phyloP scores from a whole-genome alignment of 1,139 yeast genomes.

The Yamadazyma triangularis region DNA sequence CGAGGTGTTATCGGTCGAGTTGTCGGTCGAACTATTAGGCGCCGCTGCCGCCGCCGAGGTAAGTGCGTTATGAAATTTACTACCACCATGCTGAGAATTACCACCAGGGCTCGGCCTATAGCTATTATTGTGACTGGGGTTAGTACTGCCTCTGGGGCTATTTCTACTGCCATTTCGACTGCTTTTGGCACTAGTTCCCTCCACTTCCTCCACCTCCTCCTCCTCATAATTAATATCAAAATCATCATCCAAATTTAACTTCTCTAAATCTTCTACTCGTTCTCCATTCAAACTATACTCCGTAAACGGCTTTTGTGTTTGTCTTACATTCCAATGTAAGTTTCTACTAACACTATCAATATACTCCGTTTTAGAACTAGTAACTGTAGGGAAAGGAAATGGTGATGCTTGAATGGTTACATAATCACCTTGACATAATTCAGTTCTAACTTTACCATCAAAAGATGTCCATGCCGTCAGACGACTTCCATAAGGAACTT shows the following conservation, averaged over 20 bases:
- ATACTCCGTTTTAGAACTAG: constrained; percentile 70
- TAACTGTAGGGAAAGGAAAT: constrained; percentile 82
- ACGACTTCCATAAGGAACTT: constrained; percentile 64
- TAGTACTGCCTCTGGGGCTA: too few relatives aligned
- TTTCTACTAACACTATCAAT: constrained; percentile 80
- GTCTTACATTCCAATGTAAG: constrained; percentile 82
- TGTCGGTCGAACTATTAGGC: too few relatives aligned
- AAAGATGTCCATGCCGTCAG: constrained; percentile 89
- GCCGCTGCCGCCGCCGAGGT: too few relatives aligned
- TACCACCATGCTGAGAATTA: too few relatives aligned
- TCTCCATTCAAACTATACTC: constrained; percentile 14
- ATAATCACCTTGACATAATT: constrained; percentile 67
- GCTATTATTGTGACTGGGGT: too few relatives aligned
- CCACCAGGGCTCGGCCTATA: too few relatives aligned
- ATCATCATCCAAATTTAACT: constrained; percentile 15
- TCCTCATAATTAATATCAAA: constrained; percentile 4
- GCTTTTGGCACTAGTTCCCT: constrained; percentile 6
- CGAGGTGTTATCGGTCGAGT: too few relatives aligned
- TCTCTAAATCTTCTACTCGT: constrained; percentile 13
- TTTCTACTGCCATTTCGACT: not conserved
- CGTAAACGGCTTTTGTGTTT: constrained; percentile 69
- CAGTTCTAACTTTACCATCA: constrained; percentile 78
- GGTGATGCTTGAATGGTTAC: constrained; percentile 76
- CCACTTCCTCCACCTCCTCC: constrained; percentile 19
- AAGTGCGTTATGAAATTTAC: too few relatives aligned